Evolutionary conservation across 441 rosid species (phyloP).

Genomic region (Adansonia madagascariensis): DNA sequence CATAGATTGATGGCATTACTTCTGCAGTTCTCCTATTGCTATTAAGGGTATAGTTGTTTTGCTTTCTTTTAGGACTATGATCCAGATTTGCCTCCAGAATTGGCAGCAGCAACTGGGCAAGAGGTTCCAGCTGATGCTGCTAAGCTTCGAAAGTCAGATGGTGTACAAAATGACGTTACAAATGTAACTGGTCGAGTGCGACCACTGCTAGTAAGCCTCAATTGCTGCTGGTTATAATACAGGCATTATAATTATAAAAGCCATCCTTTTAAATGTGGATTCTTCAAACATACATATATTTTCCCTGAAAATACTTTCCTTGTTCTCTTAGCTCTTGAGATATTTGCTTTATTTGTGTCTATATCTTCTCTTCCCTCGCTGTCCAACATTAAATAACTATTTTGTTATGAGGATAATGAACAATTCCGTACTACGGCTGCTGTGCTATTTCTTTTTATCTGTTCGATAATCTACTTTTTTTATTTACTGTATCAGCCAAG

Average conservation of each 20-base stretch:
- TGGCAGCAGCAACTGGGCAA: slow-evolving; percentile 93
- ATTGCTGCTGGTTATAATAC: slow-evolving; percentile 16
- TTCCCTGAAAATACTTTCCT: background rate
- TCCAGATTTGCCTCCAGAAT: slow-evolving; percentile 97
- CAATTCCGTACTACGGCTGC: background rate
- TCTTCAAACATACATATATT: background rate
- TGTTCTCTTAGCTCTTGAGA: background rate
- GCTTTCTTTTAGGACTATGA: slow-evolving; percentile 72
- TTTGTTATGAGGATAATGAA: background rate
- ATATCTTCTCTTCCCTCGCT: slow-evolving; percentile 8
- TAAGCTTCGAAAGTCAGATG: slow-evolving; percentile 60
- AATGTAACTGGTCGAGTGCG: slow-evolving; percentile 72
- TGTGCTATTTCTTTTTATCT: slow-evolving; percentile 11
- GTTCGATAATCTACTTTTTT: slow-evolving; percentile 26
- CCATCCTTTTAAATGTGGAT: background rate
- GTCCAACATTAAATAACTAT: background rate
- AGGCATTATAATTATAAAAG: background rate
- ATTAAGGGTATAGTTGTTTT: background rate
- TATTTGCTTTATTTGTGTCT: background rate
- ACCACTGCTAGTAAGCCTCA: slow-evolving; percentile 72
- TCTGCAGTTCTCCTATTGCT: background rate
- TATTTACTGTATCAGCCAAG: slow-evolving; percentile 64
- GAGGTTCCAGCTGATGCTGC: slow-evolving; percentile 63
- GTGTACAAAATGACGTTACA: slow-evolving; percentile 58
- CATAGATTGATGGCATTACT: background rate